Conservation (phyloP, 1,284 basidiomycete species). For the Puccinia triticina region DNA sequence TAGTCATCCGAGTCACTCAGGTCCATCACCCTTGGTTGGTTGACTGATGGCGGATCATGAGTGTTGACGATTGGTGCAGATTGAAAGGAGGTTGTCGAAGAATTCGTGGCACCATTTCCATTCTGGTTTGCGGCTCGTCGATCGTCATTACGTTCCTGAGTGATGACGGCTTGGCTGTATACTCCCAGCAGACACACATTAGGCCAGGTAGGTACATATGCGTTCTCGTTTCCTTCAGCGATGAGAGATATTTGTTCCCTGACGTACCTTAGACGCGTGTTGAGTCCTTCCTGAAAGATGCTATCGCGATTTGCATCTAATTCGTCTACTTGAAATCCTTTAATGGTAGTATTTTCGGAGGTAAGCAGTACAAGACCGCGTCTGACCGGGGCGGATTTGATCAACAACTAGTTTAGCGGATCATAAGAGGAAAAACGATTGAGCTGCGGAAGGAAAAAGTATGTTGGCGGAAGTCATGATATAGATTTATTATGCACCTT, state of each 20-base stretch:
- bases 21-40: conserved; percentile 9
- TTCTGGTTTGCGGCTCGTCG: neutral
- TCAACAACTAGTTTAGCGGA: conserved; percentile 43
- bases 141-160: neutral
- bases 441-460: too few species aligned
- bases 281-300: conserved; percentile 51
- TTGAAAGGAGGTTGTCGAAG: neutral
- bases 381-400: conserved; percentile 52
- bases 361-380: conserved; percentile 53
- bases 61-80: conserved; percentile 29
- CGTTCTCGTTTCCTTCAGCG: neutral
- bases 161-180: neutral
- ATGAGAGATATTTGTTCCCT: neutral
- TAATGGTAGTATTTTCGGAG: conserved; percentile 53
- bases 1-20: conserved; percentile 46
- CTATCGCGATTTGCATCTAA: conserved; percentile 48
- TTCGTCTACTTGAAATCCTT: conserved; percentile 54
- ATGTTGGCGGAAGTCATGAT: neutral
- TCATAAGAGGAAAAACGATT: neutral
- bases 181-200: neutral
- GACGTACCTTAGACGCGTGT: conserved; percentile 51
- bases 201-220: neutral
- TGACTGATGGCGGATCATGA: conserved; percentile 24
- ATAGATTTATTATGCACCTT: conserved; percentile 50
- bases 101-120: neutral